Evolutionary conservation across 495 filamentous ascomycete species (phyloP), one percentile per base, ranked within the genome.

Genomic region (Xylaria telfairii): DNA sequence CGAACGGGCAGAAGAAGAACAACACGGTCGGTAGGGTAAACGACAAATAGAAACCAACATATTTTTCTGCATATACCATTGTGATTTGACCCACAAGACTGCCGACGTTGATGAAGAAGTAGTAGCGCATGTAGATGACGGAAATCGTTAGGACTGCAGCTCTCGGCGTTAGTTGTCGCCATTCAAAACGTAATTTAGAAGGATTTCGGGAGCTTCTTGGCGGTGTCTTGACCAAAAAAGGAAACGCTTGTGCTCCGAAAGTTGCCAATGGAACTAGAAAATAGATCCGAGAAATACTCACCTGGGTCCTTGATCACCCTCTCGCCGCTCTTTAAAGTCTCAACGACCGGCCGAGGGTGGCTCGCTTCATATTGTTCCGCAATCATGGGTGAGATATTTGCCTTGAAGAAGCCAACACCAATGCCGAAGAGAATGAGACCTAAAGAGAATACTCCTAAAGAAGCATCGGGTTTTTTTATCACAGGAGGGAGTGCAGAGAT

Each of bases 21-120:
- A 87, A 71, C 61, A 83, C 71, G 1, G 90, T 91, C 8, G 90
- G 90, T 19, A 92, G 82, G 7, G 86, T 80, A 74, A 79, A 93
- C 0, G 90, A 83, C n/a, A 93, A 83, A 84, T 88, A 94, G 82
- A 93, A 94, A 26, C 92, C 92, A 67, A 93, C 89, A 65, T 92
- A 92, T 69, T 90, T 87, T 80, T 92, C 91, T 8, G 87, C 87
- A 74, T 92, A 92, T 0, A 70, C 68, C 68, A 65, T 56, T 3
- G 15, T 37, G 32, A 86, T 78, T 49, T 81, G 81, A 4, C 82
- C 90, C 34, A 85, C 44, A 21, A 92, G 74, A 1, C 89, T 82
- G 49, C 91, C 90, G 53, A 91, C 75, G 75, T 93, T 93, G 85
- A 94, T 90, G 80, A 92, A 90, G 41, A 90, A 77, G 75, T 91